phyloP scores from a whole-genome alignment of 352 stramenopile species.

The Phytophthora europaea region DNA sequence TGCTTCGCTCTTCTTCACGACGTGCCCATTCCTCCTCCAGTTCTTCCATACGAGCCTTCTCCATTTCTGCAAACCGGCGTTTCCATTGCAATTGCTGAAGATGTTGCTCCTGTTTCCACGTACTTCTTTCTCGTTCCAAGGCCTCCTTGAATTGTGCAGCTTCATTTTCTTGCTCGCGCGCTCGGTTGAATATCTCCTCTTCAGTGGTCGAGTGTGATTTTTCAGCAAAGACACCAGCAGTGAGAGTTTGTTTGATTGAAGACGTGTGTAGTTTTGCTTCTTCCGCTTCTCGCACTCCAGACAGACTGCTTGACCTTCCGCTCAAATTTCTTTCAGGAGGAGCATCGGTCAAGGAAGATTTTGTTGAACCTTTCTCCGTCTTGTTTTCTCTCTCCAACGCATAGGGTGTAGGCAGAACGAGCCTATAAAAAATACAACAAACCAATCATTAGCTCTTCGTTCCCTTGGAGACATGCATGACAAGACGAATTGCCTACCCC shows the following conservation, averaged over 20 bases:
- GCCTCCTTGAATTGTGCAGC: constrained; percentile 41
- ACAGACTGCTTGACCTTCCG: constrained; percentile 17
- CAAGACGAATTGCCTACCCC: constrained; percentile 11
- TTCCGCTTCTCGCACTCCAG: constrained; percentile 25
- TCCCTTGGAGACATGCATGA: background rate
- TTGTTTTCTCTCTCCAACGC: constrained; percentile 17
- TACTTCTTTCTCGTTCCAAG: constrained; percentile 46
- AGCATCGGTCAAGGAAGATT: background rate
- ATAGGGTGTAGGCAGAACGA: constrained; percentile 7
- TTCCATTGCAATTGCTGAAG: constrained; percentile 66
- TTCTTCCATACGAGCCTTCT: constrained; percentile 78
- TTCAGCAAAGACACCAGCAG: background rate
- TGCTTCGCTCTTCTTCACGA: constrained; percentile 77
- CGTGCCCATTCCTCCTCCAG: constrained; percentile 84
- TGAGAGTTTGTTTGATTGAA: constrained; percentile 2
- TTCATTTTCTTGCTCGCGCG: constrained; percentile 26
- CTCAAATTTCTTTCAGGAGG: background rate
- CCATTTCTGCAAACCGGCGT: constrained; percentile 55
- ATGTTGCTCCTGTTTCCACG: constrained; percentile 63
- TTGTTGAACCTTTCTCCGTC: background rate
- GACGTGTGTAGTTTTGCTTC: constrained; percentile 11
- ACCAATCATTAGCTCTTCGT: background rate
- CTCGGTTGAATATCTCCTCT: background rate
- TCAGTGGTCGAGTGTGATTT: constrained; percentile 3
- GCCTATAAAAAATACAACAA: constrained; percentile 6